phyloP scores from a whole-genome alignment of 129 eudicot species.

The Apium graveolens region DNA sequence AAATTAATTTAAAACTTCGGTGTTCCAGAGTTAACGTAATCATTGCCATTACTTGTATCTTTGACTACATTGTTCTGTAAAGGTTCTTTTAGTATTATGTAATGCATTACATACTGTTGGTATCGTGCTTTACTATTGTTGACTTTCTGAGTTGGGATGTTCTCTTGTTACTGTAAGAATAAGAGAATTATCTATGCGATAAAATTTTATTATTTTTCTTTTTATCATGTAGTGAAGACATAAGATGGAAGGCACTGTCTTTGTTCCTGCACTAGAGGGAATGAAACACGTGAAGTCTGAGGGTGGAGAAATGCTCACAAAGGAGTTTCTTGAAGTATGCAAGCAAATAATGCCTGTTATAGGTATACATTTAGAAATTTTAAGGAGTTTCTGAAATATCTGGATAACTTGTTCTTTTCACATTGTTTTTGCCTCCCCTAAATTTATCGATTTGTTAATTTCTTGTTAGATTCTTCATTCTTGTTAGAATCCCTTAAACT shows the following conservation, averaged over 20 bases:
- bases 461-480: not conserved
- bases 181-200: not conserved
- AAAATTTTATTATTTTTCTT: not conserved
- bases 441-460: not conserved
- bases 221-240: slow-evolving; percentile 19
- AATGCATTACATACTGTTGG: not conserved
- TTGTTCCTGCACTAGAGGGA: slow-evolving; percentile 78
- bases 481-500: not conserved
- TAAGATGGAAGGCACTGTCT: slow-evolving; percentile 68
- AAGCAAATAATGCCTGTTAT: slow-evolving; percentile 80
- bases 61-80: not conserved
- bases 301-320: slow-evolving; percentile 74
- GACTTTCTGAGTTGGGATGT: not conserved
- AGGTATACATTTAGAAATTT: slow-evolving; percentile 26
- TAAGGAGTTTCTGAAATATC: not conserved
- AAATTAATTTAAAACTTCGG: not conserved
- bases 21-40: not conserved
- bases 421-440: not conserved
- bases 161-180: not conserved
- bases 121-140: not conserved
- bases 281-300: slow-evolving; percentile 81
- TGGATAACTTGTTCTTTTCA: not conserved
- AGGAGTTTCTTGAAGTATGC: slow-evolving; percentile 89
- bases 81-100: not conserved
- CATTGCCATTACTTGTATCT: not conserved